Evolutionary conservation across 2,329 filamentous ascomycete species (phyloP).

Genomic region (Trichoderma oligosporum): DNA sequence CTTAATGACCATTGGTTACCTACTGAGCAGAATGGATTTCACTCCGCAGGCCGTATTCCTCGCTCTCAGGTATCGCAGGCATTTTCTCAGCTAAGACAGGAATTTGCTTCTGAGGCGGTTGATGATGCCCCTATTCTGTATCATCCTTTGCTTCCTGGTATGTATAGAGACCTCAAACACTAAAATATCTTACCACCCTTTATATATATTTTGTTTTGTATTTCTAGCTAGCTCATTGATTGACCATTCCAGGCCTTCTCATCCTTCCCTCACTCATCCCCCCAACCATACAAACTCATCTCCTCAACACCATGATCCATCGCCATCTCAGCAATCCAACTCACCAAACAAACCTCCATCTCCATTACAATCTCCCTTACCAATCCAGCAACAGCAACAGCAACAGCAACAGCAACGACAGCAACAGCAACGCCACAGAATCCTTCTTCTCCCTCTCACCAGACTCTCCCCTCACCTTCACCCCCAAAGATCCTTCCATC

Average conservation of each 20-base stretch:
- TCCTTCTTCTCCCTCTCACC: constrained; percentile 56
- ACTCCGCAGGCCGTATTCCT: constrained; percentile 42
- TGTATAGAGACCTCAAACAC: no score
- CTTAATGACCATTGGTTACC: constrained; percentile 52
- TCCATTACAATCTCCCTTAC: constrained; percentile 72
- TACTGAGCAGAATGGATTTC: constrained; percentile 43
- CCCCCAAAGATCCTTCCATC: constrained; percentile 66
- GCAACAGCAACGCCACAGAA: no score
- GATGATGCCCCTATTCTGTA: constrained; percentile 54
- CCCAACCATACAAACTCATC: constrained; percentile 59
- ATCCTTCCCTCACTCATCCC: constrained; percentile 74
- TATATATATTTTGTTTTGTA: neutral
- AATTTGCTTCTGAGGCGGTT: constrained; percentile 27
- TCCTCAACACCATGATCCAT: constrained; percentile 74
- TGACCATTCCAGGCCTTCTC: constrained; percentile 60
- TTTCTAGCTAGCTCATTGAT: neutral
- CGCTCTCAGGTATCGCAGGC: constrained; percentile 41
- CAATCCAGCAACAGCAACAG: no score
- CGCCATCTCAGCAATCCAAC: constrained; percentile 66
- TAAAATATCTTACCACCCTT: no score
- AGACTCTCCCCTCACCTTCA: constrained; percentile 51
- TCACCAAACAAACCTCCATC: constrained; percentile 87
- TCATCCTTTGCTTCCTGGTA: constrained; percentile 66
- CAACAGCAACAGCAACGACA: no score
- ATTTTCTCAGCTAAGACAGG: constrained; percentile 41